Evolutionary conservation across 176 grass and related monocot genomes (phyloP).

Genomic region (Hordeum vulgare): MorexV3_pseudomolecules_assembly NC_058519.1:238844229-238844728

Average conservation of each 20-base stretch:
- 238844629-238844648: background rate
- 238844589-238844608: slow-evolving; percentile 95
- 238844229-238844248: too few relatives aligned
- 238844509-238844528: background rate
- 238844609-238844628: background rate
- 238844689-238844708: slow-evolving; percentile 86
- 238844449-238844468: background rate
- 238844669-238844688: slow-evolving; percentile 44
- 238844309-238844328: background rate
- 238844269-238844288: background rate
- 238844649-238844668: background rate
- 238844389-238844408: background rate
- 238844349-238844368: too few relatives aligned
- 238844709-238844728: slow-evolving; percentile 98
- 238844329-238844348: background rate
- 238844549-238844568: slow-evolving; percentile 36
- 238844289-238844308: background rate
- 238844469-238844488: background rate
- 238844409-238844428: background rate
- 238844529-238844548: background rate
- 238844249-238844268: background rate
- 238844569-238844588: slow-evolving; percentile 94
- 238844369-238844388: background rate
- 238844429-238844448: background rate
- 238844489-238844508: background rate